These are phyloP conservation scores for Castanopsis chinensis DNA, from an alignment of 306 rosid genomes.

Conservation along the genomic window DNA sequence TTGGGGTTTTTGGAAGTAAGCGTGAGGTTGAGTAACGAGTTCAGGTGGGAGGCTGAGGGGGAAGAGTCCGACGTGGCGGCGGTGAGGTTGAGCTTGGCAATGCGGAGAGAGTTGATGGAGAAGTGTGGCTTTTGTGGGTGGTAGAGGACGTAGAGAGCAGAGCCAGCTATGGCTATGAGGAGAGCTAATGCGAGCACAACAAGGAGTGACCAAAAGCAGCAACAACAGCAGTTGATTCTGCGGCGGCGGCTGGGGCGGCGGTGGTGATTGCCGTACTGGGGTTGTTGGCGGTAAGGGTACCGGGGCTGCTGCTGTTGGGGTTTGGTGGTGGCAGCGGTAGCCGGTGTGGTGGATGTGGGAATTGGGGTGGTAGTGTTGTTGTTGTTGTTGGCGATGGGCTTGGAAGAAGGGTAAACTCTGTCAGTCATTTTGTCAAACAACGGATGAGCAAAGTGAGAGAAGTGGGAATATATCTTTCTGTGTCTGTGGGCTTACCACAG, in stretches of 20 bases:
- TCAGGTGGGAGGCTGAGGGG: constrained; percentile 63
- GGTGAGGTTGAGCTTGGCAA: constrained; percentile 73
- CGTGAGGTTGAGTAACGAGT: constrained; percentile 70
- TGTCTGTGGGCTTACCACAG: no score
- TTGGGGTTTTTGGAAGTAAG: constrained; percentile 74
- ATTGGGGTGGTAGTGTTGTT: constrained; percentile 21
- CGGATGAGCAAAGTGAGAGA: neutral
- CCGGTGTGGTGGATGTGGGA: constrained; percentile 30
- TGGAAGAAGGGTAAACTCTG: constrained; percentile 53
- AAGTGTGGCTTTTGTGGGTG: constrained; percentile 87
- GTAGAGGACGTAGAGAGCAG: constrained; percentile 77
- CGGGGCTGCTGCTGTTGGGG: constrained; percentile 41
- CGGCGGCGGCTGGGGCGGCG: constrained; percentile 54
- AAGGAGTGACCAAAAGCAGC: constrained; percentile 88
- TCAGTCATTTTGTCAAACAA: constrained; percentile 44
- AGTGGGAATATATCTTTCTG: neutral
- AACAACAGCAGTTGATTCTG: constrained; percentile 84
- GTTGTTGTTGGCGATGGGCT: constrained; percentile 26
- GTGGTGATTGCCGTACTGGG: constrained; percentile 49
- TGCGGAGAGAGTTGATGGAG: constrained; percentile 80
- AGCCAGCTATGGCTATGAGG: constrained; percentile 69
- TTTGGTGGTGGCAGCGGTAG: constrained; percentile 35
- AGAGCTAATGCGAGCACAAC: constrained; percentile 46
- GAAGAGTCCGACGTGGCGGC: constrained; percentile 54
- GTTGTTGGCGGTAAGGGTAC: constrained; percentile 65